Base-by-base conservation (phyloP, 163 green algal genomes). In the Chloromonas sp. region DNA sequence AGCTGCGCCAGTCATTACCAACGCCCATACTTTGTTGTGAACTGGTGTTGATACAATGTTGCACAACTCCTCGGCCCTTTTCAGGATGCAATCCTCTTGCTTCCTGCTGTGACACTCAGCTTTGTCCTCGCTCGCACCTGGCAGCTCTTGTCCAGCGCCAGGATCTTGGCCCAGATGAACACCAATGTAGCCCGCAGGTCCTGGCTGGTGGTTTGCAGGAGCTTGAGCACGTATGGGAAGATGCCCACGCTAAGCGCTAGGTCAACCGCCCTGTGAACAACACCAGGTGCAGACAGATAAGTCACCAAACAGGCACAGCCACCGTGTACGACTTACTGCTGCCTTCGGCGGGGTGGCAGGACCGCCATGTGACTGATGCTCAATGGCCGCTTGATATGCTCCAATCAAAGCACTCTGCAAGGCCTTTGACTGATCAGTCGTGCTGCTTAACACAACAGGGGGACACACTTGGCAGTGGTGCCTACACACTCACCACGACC, bases 101-200 rank as follows among this genome's bases (percentile, higher is more conserved):
- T 74, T 11, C 11, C 66, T 74, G 66, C 66, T 74, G 5, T 74
- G 36, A 36, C 66, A 15, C 5, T 74, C 66, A 15, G 5, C 66
- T 74, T 74, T 74, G 5, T 74, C 66, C 11, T 74, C 66, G 11
- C 66, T 74, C 78, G 1, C 85, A 90, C 86, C 86, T 93, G 95
- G 84, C 92, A 96, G 85, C 92, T 93, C 14, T 89, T 87, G 90
- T 99, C 97, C 79, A 98, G 94, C 3, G 97, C 96, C 80, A 99
- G 89, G 71, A 99, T 98, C 89, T 99, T 99, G 85, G 96, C 95
- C 97, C 97, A 99, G 85, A 99, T 99, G 92, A 99, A 98, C 36
- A 99, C 95, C n/a, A 99, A 94, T 59, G 97, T 98, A 62, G 96
- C 90, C 11, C 97, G 91, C 84, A 99, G 92, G 85, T 99, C 97